These are phyloP conservation scores for Fragaria iinumae DNA, from an alignment of 306 rosid species.

Conservation along the genomic window DNA sequence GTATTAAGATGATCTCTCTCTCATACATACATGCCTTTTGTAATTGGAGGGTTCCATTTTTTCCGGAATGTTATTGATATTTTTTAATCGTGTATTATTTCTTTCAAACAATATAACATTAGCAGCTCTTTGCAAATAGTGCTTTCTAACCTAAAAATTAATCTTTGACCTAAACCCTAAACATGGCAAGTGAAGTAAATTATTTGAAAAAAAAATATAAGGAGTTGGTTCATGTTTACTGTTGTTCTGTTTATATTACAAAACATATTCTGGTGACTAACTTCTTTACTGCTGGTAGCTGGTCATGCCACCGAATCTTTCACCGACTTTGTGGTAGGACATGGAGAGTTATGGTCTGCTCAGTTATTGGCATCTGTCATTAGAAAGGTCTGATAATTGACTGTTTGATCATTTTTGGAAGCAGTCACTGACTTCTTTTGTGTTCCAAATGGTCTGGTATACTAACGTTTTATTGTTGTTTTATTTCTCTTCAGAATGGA, in stretches of 20 bases:
- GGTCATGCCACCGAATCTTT: slow-evolving; percentile 98
- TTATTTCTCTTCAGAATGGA: slow-evolving; percentile 59
- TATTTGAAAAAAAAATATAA: not conserved
- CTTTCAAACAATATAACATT: not conserved
- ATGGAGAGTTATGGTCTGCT: slow-evolving; percentile 99
- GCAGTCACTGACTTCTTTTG: slow-evolving; percentile 5
- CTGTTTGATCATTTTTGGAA: slow-evolving; percentile 18
- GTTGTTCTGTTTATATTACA: not conserved
- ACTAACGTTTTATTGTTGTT: slow-evolving; percentile 20
- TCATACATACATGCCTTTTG: not conserved
- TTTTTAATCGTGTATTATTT: not conserved
- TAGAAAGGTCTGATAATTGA: slow-evolving; percentile 59
- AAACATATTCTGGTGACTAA: slow-evolving; percentile 18
- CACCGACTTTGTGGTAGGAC: slow-evolving; percentile 94
- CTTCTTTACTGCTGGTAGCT: slow-evolving; percentile 59
- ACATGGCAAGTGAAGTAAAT: not conserved
- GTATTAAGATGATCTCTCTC: slow-evolving; percentile 30
- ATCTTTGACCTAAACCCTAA: not conserved
- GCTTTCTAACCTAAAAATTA: no score
- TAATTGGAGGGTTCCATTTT: not conserved
- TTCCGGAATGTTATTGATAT: not conserved
- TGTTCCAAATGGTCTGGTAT: slow-evolving; percentile 18
- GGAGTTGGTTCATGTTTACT: not conserved
- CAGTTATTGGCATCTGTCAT: slow-evolving; percentile 72
- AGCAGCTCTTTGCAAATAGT: not conserved